Evolutionary conservation across 202 grass and related monocot species (phyloP), one percentile per base, ranked within the genome.

Genomic region (Schoenoplectus triqueter): DNA sequence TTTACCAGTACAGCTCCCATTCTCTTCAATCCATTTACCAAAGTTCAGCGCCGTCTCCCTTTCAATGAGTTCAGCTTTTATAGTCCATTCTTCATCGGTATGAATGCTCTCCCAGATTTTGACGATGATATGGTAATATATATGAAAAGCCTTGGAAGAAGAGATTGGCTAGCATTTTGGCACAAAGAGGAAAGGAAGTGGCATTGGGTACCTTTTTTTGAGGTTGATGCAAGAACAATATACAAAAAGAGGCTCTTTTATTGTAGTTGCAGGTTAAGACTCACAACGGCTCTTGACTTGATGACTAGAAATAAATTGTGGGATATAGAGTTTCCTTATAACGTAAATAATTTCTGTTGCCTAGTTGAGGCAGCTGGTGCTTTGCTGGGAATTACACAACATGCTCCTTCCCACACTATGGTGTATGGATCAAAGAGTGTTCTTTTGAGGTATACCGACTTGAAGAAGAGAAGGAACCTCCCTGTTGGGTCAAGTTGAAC

Each of bases 391-490:
- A 75, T 75, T 54, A 1, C 7, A 14, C 40, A 7, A 69, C 1
- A 8, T 31, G 10, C 39, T 39, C 14, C 2, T 45, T n/a, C 6
- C 7, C 0, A 14, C 6, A 15, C 42, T 69, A 3, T 6, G 0
- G 14, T 17, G 10, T 14, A 21, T 2, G 0, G 39, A 31, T 21
- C 5, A 14, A 68, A 15, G 18, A 42, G 5, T 41, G 10, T 13
- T 41, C 6, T 60, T 86, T 86, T 67, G 45, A 69, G 5, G 84
- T 77, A 44, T 86, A 66, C 42, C 15, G 11, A n/a, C 64, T 65
- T 10, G 69, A 80, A 6, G 57, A 79, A 22, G 45, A 66, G 11
- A 44, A 76, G 3, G 9, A 70, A 21, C 42, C 50, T 63, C 83
- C 83, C 14, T 7, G 13, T 48, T 65, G 84, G 73, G 59, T 39